Conservation (phyloP, 768 basidiomycete species). For the Agrocybe praecox region DNA sequence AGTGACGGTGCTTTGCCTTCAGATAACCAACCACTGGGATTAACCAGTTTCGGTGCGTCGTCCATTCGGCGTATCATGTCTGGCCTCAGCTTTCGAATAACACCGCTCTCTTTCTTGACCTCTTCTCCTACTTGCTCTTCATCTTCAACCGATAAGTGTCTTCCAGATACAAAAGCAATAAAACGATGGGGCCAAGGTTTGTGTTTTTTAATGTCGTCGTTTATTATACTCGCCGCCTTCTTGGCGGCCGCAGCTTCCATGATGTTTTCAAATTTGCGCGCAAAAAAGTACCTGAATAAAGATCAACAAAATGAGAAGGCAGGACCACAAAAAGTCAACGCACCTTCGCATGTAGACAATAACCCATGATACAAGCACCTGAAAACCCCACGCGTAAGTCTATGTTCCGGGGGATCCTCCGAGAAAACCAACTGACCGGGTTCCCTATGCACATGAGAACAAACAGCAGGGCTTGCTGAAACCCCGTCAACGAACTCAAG, state of each 20-base stretch:
- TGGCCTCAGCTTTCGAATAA: slow-evolving; percentile 47
- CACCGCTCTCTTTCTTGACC: slow-evolving; percentile 20
- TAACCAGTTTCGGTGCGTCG: slow-evolving; percentile 64
- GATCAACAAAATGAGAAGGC: slow-evolving; percentile 1
- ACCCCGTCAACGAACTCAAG: slow-evolving; percentile 65
- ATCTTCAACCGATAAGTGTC: slow-evolving; percentile 11
- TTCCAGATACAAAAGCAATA: slow-evolving; percentile 19
- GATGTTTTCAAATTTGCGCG: slow-evolving; percentile 64
- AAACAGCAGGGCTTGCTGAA: slow-evolving; percentile 73
- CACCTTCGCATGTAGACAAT: slow-evolving; percentile 80
- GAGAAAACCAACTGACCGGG: slow-evolving; percentile 53
- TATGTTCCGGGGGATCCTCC: not conserved
- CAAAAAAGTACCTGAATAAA: slow-evolving; percentile 63
- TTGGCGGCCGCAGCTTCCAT: slow-evolving; percentile 44
- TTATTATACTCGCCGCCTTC: slow-evolving; percentile 20
- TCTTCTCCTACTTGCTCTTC: slow-evolving; percentile 11
- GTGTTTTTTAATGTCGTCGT: slow-evolving; percentile 19
- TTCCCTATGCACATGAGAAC: slow-evolving; percentile 79
- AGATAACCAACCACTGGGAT: slow-evolving; percentile 75
- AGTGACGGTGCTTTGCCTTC: slow-evolving; percentile 35
- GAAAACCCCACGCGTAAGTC: not conserved
- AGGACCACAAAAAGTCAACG: slow-evolving; percentile 13
- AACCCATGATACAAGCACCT: slow-evolving; percentile 83
- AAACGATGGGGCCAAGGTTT: slow-evolving; percentile 26
- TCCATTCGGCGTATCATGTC: slow-evolving; percentile 83